Evolutionary conservation across 306 rosid genomes (phyloP).

Genomic region (Medicago arabica): DNA sequence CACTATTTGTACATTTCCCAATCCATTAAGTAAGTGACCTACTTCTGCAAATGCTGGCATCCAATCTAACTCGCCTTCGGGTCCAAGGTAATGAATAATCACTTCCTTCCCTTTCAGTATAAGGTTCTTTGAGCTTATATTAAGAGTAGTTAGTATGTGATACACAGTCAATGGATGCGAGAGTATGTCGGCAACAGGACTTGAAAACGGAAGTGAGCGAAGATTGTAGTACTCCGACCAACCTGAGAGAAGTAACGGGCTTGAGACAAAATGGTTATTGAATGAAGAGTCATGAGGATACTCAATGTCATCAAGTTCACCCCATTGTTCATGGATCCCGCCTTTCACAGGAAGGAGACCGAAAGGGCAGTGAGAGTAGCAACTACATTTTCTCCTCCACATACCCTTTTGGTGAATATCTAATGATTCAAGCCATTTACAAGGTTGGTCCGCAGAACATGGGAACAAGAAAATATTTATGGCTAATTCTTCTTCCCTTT

Average conservation of each 20-base stretch:
- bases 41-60: conserved; percentile 68
- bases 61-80: conserved; percentile 79
- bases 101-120: conserved; percentile 65
- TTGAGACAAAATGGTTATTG: conserved; percentile 55
- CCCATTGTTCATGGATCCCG: conserved; percentile 64
- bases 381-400: conserved; percentile 72
- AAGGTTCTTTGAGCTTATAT: conserved; percentile 65
- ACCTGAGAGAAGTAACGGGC: conserved; percentile 60
- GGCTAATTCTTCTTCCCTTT: conserved; percentile 73
- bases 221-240: conserved; percentile 71
- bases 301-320: conserved; percentile 59
- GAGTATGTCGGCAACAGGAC: conserved; percentile 64
- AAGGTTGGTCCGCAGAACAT: conserved; percentile 64
- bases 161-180: conserved; percentile 66
- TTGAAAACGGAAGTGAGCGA: conserved; percentile 62
- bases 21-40: conserved; percentile 66
- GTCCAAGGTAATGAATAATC: conserved; percentile 68
- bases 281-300: conserved; percentile 64
- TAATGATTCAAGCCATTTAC: conserved; percentile 71
- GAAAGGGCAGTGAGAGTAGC: conserved; percentile 64
- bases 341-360: conserved; percentile 73
- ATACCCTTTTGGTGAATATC: conserved; percentile 66
- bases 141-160: conserved; percentile 63
- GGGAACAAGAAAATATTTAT: conserved; percentile 63
- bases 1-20: conserved; percentile 58